These are phyloP conservation scores for Yarrowia sp. DNA, from an alignment of 805 yeast genomes.

Conservation along the genomic window DNA sequence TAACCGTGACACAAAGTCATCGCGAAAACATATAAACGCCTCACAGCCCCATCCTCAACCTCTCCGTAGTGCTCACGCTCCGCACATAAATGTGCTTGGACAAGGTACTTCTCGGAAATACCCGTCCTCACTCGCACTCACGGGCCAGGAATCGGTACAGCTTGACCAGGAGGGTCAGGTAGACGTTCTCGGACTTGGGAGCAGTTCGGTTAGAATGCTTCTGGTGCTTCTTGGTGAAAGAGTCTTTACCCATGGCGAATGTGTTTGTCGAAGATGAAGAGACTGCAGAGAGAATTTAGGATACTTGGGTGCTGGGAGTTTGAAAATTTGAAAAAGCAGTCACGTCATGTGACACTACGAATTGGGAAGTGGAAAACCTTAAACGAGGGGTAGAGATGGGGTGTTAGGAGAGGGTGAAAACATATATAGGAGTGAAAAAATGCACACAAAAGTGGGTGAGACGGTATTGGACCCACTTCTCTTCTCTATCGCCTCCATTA, in stretches of 20 bases:
- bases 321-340: conserved; percentile 9
- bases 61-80: conserved; percentile 38
- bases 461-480: no score
- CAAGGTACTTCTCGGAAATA: neutral
- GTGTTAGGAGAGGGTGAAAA: neutral
- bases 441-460: no score
- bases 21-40: neutral
- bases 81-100: conserved; percentile 26
- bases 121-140: conserved; percentile 58
- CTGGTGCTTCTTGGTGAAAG: conserved; percentile 93
- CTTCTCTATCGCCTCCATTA: no score
- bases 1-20: neutral
- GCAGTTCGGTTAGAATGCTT: conserved; percentile 97
- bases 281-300: neutral
- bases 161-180: conserved; percentile 97
- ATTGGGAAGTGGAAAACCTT: neutral
- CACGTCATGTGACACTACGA: conserved; percentile 14
- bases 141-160: conserved; percentile 99
- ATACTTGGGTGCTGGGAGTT: conserved; percentile 10
- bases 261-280: conserved; percentile 19
- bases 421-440: no score
- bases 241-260: conserved; percentile 90
- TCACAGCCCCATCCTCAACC: neutral
- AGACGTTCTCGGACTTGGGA: conserved; percentile 99
- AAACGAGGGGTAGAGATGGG: neutral